Percentiles rank a stretch among this genome's conserved stretches.
Conservation (phyloP, 2,329 filamentous ascomycete species). For the Fusarium foetens region DNA sequence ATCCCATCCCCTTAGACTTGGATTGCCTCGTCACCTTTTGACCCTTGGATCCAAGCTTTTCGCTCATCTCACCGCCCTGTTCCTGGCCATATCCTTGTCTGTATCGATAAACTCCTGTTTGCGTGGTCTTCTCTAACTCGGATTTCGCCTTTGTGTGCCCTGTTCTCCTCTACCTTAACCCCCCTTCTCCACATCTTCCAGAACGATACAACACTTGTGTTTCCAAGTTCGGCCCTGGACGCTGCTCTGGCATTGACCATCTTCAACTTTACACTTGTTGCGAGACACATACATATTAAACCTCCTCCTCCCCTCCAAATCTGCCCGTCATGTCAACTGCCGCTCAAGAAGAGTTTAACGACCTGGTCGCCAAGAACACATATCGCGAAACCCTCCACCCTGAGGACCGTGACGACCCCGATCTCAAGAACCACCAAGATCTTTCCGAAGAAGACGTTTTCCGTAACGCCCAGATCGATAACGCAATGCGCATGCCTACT, state of each 20-base stretch:
- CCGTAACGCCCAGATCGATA: constrained; percentile 66
- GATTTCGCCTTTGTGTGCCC: constrained; percentile 42
- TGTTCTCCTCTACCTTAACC: constrained; percentile 23
- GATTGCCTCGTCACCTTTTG: constrained; percentile 33
- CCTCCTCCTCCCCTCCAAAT: constrained; percentile 14
- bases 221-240: constrained; percentile 30
- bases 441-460: constrained; percentile 66
- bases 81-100: constrained; percentile 38
- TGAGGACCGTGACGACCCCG: constrained; percentile 66
- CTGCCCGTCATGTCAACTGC: constrained; percentile 64
- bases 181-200: constrained; percentile 49
- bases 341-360: constrained; percentile 74
- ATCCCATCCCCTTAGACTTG: constrained; percentile 24
- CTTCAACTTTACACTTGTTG: constrained; percentile 25
- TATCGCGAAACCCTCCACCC: constrained; percentile 60
- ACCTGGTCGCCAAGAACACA: constrained; percentile 68
- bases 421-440: constrained; percentile 61
- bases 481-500: constrained; percentile 72
- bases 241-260: constrained; percentile 36
- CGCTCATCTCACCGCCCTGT: constrained; percentile 38
- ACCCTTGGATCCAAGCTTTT: constrained; percentile 39
- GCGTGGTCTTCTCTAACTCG: constrained; percentile 30
- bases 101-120: constrained; percentile 20
- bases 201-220: constrained; percentile 45
- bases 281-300: constrained; percentile 45